Evolutionary conservation across 2,329 filamentous ascomycete species (phyloP), one percentile per base, ranked within the genome.

Genomic region (Fulvia fulva): DNA sequence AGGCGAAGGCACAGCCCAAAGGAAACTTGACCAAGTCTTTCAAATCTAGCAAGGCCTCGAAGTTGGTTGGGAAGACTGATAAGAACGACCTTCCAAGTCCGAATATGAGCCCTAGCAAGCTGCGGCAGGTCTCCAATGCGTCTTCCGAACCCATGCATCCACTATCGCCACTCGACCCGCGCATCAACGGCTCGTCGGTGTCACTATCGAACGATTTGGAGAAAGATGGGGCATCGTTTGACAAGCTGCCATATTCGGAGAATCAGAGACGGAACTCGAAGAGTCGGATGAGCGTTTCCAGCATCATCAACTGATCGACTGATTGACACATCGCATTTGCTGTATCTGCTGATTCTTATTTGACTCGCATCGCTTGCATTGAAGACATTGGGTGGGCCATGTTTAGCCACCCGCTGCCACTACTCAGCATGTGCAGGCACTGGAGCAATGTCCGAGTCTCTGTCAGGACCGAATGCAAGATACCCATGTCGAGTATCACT

Each of bases 71-170:
- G 47, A 65, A 65, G 56, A 56, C 44, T 25, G 51, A 26, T 46
- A 65, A 66, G 50, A 62, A 62, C 49, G 54, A 51, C 30, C 56
- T 52, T 54, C 44, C 32, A 41, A 60, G 44, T 50, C 58, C 58
- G 21, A 56, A 41, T 19, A 66, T 62, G 45, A 63, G 60, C 43
- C 66, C 64, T 22, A 70, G 66, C 60, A 71, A 71, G 59, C 60
- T 71, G 49, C 58, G 63, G 21, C 62, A 69, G 45, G 68, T 69
- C 12, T 62, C 60, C 21, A 68, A 65, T 25, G 55, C 57, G 3
- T 53, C 56, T 14, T 34, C 57, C 12, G 65, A 69, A 23, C 62
- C 66, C 5, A 66, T 67, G 59, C 58, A 61, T 44, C 59, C 61
- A 41, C 43, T 69, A n/a, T 64, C 64, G 28, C 65, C 62, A 1